phyloP scores from a whole-genome alignment of 1,284 basidiomycete species.

The Mycena citricolor region DNA sequence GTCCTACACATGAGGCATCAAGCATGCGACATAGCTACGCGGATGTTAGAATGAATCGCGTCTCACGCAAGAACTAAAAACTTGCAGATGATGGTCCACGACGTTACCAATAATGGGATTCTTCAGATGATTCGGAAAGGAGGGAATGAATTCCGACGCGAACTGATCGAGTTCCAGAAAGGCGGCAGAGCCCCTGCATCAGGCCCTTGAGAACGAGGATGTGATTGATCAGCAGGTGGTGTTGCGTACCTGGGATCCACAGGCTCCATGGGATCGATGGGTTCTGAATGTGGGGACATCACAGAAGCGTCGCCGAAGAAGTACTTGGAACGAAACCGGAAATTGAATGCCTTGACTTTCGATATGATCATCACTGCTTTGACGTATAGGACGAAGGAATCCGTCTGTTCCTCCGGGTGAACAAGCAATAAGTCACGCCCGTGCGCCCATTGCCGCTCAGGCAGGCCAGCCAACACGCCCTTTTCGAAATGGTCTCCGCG shows the following conservation, averaged over 20 bases:
- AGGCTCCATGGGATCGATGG: conserved; percentile 33
- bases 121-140: conserved; percentile 57
- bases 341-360: conserved; percentile 69
- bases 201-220: background rate
- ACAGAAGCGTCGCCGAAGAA: conserved; percentile 53
- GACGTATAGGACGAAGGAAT: conserved; percentile 74
- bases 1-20: conserved; percentile 63
- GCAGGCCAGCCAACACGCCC: conserved; percentile 57
- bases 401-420: conserved; percentile 63
- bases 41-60: background rate
- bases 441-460: conserved; percentile 69
- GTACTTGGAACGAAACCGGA: conserved; percentile 60
- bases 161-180: conserved; percentile 67
- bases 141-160: conserved; percentile 53
- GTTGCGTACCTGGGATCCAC: conserved; percentile 53
- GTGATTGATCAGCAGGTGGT: background rate
- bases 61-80: background rate
- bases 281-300: conserved; percentile 31
- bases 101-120: conserved; percentile 55
- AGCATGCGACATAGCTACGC: conserved; percentile 51
- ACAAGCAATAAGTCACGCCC: conserved; percentile 54
- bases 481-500: conserved; percentile 58
- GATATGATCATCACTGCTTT: conserved; percentile 68
- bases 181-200: conserved; percentile 43
- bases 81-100: conserved; percentile 59